phyloP scores from a whole-genome alignment of 192 early-diverging fungal genomes.

The Entomortierella parvispora region DNA sequence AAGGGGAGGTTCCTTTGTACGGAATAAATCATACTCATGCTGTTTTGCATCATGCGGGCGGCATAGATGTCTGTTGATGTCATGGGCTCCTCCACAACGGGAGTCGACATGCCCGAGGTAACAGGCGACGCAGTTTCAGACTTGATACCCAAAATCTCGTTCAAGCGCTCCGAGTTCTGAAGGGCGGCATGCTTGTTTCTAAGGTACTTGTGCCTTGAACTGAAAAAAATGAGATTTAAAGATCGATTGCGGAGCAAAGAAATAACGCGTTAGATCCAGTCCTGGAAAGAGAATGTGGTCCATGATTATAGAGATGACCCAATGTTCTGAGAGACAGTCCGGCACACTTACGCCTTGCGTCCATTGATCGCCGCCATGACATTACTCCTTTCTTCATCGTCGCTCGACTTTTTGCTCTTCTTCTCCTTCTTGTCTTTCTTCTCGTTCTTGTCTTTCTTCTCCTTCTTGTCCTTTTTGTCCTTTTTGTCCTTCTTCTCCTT shows the following conservation, averaged over 20 bases:
- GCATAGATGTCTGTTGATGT: conserved; percentile 46
- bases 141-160: conserved; percentile 67
- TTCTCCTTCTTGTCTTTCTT: conserved; percentile 53
- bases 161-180: conserved; percentile 55
- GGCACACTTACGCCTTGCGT: conserved; percentile 60
- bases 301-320: background rate
- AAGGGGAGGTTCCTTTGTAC: background rate
- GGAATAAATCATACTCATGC: background rate
- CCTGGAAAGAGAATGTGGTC: background rate
- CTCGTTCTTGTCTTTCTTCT: conserved; percentile 41
- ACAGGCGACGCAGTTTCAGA: conserved; percentile 42
- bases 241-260: background rate
- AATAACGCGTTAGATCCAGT: background rate
- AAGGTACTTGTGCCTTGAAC: conserved; percentile 60
- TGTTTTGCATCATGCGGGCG: conserved; percentile 40
- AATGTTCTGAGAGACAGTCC: background rate
- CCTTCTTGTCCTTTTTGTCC: conserved; percentile 44
- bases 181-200: conserved; percentile 59
- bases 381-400: conserved; percentile 36
- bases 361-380: conserved; percentile 37
- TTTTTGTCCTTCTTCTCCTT: conserved; percentile 49
- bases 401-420: conserved; percentile 55
- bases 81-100: conserved; percentile 33
- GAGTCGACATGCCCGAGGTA: conserved; percentile 48
- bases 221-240: background rate